These are phyloP conservation scores for Talaromyces rugulosus DNA, from an alignment of 2,329 filamentous ascomycete genomes.

Conservation along the genomic window DNA sequence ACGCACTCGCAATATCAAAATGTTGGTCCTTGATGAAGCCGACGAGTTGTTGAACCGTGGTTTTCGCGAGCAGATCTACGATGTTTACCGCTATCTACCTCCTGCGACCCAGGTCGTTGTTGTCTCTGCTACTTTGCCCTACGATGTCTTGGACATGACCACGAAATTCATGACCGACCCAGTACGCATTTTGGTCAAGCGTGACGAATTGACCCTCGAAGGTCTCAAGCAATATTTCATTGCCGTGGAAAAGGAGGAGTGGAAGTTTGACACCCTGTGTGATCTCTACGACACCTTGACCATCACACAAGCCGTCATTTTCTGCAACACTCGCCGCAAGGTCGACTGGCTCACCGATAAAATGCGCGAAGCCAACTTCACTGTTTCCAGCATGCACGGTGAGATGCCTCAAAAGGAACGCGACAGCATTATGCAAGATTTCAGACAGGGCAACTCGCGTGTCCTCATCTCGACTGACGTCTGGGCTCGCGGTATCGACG, in stretches of 20 bases:
- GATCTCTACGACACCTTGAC: slow-evolving; percentile 98
- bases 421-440: slow-evolving; percentile 99
- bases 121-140: slow-evolving; percentile 91
- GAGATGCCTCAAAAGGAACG: slow-evolving; percentile 99
- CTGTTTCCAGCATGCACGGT: slow-evolving; percentile 96
- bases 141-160: slow-evolving; percentile 98
- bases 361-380: slow-evolving; percentile 98
- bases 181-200: slow-evolving; percentile 93
- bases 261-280: slow-evolving; percentile 98
- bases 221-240: slow-evolving; percentile 99
- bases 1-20: slow-evolving; percentile 71
- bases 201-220: slow-evolving; percentile 96
- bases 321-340: slow-evolving; percentile 98
- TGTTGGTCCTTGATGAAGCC: slow-evolving; percentile 72
- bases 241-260: slow-evolving; percentile 98
- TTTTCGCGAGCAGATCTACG: slow-evolving; percentile 98
- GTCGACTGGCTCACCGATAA: slow-evolving; percentile 99
- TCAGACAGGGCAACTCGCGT: slow-evolving; percentile 91
- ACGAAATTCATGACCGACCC: slow-evolving; percentile 99
- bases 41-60: slow-evolving; percentile 84
- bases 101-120: slow-evolving; percentile 98
- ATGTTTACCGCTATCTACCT: slow-evolving; percentile 94
- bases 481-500: slow-evolving; percentile 96
- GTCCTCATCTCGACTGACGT: slow-evolving; percentile 97
- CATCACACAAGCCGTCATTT: slow-evolving; percentile 98